Evolutionary conservation across 192 early-diverging fungal genomes (phyloP).

Genomic region (Coemansia sp.): DNA sequence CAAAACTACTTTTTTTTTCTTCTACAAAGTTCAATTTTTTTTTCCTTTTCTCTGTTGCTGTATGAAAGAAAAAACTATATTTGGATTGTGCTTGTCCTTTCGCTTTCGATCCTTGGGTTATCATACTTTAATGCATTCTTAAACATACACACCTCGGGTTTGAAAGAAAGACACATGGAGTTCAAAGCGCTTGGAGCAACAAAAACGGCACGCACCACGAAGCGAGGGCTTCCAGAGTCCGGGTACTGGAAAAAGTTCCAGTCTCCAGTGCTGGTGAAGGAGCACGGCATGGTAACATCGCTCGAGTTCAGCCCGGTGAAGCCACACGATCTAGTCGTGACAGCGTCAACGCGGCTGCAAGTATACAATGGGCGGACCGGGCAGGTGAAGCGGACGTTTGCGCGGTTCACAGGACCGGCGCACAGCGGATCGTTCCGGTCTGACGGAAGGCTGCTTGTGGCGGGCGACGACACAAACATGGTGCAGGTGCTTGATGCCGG

Average conservation of each 20-base stretch:
- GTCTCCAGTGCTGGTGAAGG: constrained; percentile 87
- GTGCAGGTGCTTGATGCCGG: constrained; percentile 80
- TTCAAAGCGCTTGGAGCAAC: constrained; percentile 63
- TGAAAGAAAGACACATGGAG: constrained; percentile 44
- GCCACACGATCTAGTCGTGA: constrained; percentile 90
- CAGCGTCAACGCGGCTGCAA: constrained; percentile 88
- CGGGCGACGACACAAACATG: constrained; percentile 86
- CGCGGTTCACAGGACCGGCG: constrained; percentile 89
- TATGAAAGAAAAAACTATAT: too few relatives aligned
- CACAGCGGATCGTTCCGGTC: constrained; percentile 76
- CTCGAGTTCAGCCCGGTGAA: constrained; percentile 78
- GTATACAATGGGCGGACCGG: constrained; percentile 85
- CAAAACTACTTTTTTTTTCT: too few relatives aligned
- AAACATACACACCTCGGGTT: background rate
- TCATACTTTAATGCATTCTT: background rate
- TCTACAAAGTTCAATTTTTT: too few relatives aligned
- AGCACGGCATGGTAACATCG: constrained; percentile 80
- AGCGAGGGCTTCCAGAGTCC: constrained; percentile 63
- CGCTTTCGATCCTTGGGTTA: background rate
- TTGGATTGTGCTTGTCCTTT: too few relatives aligned
- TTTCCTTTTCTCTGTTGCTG: background rate
- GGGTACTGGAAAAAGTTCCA: constrained; percentile 83
- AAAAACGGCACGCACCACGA: constrained; percentile 59
- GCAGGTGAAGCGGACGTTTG: constrained; percentile 86
- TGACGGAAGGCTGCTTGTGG: constrained; percentile 91